These are phyloP conservation scores for Corylus avellana DNA, from an alignment of 306 rosid species.

Conservation along the genomic window DNA sequence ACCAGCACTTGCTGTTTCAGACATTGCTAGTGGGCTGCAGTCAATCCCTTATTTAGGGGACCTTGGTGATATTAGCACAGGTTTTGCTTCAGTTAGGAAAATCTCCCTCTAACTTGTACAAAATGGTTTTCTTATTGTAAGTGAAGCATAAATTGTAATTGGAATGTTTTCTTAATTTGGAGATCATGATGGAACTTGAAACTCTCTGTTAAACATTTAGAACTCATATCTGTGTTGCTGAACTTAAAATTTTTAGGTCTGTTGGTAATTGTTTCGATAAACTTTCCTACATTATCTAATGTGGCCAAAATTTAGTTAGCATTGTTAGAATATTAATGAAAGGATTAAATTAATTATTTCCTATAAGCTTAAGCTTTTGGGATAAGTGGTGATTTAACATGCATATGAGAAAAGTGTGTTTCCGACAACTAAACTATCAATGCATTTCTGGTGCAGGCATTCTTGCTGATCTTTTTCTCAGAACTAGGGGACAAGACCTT, in stretches of 20 bases:
- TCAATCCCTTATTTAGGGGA: slow-evolving; percentile 56
- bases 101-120: slow-evolving; percentile 77
- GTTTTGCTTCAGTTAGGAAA: slow-evolving; percentile 99
- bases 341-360: no score
- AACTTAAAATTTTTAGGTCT: not conserved
- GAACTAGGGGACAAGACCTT: slow-evolving; percentile 98
- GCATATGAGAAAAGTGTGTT: slow-evolving; percentile 3
- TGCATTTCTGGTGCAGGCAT: slow-evolving; percentile 57
- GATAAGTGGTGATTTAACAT: no score
- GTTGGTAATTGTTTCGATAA: not conserved
- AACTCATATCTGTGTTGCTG: slow-evolving; percentile 1
- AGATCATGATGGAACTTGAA: slow-evolving; percentile 19
- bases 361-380: no score
- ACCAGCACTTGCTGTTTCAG: slow-evolving; percentile 68
- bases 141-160: slow-evolving; percentile 5
- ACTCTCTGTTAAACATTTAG: slow-evolving; percentile 5
- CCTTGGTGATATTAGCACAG: slow-evolving; percentile 87
- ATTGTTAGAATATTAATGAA: no score
- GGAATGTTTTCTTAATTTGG: not conserved
- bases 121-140: slow-evolving; percentile 23
- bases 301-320: slow-evolving; percentile 2
- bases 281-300: slow-evolving; percentile 8
- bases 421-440: slow-evolving; percentile 18
- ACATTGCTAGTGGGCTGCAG: slow-evolving; percentile 49
- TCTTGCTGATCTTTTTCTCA: slow-evolving; percentile 93